Base-by-base conservation (phyloP, 306 rosid genomes). In the Parietaria judaica region DNA sequence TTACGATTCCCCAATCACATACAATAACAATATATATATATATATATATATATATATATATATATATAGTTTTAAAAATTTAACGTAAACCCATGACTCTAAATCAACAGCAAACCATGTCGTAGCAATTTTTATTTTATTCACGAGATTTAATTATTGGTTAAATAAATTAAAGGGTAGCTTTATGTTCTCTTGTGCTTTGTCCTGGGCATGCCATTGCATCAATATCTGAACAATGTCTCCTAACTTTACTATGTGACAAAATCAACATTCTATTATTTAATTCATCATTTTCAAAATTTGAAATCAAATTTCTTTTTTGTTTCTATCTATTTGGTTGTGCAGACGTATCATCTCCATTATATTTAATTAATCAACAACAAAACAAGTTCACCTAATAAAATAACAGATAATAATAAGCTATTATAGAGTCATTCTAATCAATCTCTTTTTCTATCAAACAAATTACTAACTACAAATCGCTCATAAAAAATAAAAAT, bases 1-100 rank as follows among this genome's bases (percentile, higher is more conserved):
- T 72, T 80, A 70, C 80, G 76, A 79, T 72, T 51, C 70, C 59
- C 74, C 77, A 64, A 81, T 72, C 78, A 71, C 87, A 72, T 66
- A 69, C 72, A 77, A 79, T 75, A 76, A 41, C 45, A 23, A 23
- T 23, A 23, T 23, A 23, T 23, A 23, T 23, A 2, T 23, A 23
- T 23, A 23, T 23, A 23, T 23, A 23, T 23, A 2, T 23, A 23
- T 23, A 23, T 23, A 23, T 23, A 23, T 23, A 41, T 41, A 41
- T 41, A 5, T 72, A 63, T 57, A 67, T 65, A 56, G 58, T 71
- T 13, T 41, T 65, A 77, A 55, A 6, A 44, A 15, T 84, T 76
- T 74, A 71, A 69, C 77, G 72, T 66, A 75, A 62, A 62, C 61
- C 61, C 51, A 53, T 51, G 54, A 66, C 39, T 72, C 46, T 58